Evolutionary conservation across 768 basidiomycete species (phyloP).

Genomic region (Nevesoporus exiguus): DNA sequence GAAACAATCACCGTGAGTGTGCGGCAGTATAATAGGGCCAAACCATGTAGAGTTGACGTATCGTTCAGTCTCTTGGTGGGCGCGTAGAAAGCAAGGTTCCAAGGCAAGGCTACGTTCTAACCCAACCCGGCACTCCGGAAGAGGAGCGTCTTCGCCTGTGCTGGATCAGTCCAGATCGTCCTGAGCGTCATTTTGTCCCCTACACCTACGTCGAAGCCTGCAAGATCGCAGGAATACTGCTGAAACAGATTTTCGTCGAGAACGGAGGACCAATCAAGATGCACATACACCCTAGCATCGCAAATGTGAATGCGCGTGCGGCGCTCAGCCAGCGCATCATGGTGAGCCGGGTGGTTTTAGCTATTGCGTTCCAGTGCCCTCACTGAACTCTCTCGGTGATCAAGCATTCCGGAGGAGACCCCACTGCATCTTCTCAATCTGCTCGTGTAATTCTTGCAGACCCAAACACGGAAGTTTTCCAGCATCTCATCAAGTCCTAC

Average conservation of each 20-base stretch:
- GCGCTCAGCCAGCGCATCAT: slow-evolving; percentile 68
- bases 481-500: slow-evolving; percentile 67
- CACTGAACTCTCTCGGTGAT: not conserved
- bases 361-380: not conserved
- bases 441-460: slow-evolving; percentile 79
- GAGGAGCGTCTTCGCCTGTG: slow-evolving; percentile 73
- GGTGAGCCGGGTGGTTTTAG: slow-evolving; percentile 38
- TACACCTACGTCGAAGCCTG: slow-evolving; percentile 84
- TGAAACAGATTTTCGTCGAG: slow-evolving; percentile 75
- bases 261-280: slow-evolving; percentile 63
- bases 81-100: slow-evolving; percentile 78
- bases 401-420: slow-evolving; percentile 81
- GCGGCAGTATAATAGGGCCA: not conserved
- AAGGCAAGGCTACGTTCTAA: slow-evolving; percentile 68
- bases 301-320: slow-evolving; percentile 68
- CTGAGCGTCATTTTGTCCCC: slow-evolving; percentile 75
- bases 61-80: slow-evolving; percentile 61
- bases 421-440: slow-evolving; percentile 62
- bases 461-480: slow-evolving; percentile 73
- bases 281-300: slow-evolving; percentile 80
- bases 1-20: slow-evolving; percentile 64
- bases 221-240: slow-evolving; percentile 67
- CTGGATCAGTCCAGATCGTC: slow-evolving; percentile 66
- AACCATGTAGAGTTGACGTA: slow-evolving; percentile 4
- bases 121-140: slow-evolving; percentile 65